Evolutionary conservation across 1,284 basidiomycete species (phyloP).

Genomic region (Leccinum ponderosum): DNA sequence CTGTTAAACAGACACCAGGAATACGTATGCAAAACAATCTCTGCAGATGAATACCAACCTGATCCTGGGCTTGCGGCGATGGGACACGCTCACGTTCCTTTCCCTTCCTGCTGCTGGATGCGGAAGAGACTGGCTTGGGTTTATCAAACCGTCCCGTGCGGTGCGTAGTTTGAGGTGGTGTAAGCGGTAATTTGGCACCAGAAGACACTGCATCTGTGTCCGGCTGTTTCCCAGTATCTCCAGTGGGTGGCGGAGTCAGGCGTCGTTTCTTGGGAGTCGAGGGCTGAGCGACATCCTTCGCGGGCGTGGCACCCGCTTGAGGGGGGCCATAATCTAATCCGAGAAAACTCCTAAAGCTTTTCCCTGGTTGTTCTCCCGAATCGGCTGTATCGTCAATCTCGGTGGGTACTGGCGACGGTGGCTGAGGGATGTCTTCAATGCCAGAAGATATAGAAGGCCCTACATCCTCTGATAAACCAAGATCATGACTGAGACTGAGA

Average conservation of each 20-base stretch:
- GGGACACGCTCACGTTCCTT: slow-evolving; percentile 22
- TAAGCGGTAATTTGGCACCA: slow-evolving; percentile 7
- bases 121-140: background rate
- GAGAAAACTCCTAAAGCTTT: slow-evolving; percentile 25
- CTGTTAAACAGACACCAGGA: background rate
- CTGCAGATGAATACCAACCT: slow-evolving; percentile 14
- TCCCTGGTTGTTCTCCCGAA: slow-evolving; percentile 15
- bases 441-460: background rate
- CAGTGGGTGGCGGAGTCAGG: slow-evolving; percentile 3
- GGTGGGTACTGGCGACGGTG: slow-evolving; percentile 28
- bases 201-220: background rate
- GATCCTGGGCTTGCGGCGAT: background rate
- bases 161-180: slow-evolving; percentile 22
- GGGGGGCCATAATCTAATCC: slow-evolving; percentile 18
- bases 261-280: slow-evolving; percentile 28
- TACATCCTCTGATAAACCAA: slow-evolving; percentile 7
- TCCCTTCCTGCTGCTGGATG: slow-evolving; percentile 16
- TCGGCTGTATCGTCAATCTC: slow-evolving; percentile 25
- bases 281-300: slow-evolving; percentile 18
- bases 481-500: slow-evolving; percentile 11
- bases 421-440: slow-evolving; percentile 13
- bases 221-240: background rate
- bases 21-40: background rate
- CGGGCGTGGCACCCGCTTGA: background rate
- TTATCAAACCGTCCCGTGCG: background rate